These are phyloP conservation scores for Chytridium lagenaria DNA, from an alignment of 371 early-diverging fungal species.

Conservation along the genomic window DNA sequence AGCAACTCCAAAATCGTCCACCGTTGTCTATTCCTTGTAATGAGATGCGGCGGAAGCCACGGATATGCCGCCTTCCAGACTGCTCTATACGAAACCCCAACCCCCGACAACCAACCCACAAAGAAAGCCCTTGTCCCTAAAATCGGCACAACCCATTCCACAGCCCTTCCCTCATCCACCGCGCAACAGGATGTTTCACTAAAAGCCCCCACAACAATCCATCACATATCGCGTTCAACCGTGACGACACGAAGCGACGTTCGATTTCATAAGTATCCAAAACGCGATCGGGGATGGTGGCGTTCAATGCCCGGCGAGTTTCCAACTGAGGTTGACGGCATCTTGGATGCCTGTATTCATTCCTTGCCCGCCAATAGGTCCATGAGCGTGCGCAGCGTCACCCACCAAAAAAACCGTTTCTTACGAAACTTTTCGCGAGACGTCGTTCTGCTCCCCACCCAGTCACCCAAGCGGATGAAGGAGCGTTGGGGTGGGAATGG, in stretches of 20 bases:
- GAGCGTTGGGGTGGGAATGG: not conserved
- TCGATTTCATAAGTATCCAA: conserved; percentile 31
- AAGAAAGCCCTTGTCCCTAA: too few relatives aligned
- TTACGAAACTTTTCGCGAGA: not conserved
- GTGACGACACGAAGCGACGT: not conserved
- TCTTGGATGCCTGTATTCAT: conserved; percentile 60
- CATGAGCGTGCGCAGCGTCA: conserved; percentile 28
- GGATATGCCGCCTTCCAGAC: conserved; percentile 1
- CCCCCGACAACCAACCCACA: conserved; percentile 3
- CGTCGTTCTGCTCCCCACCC: conserved; percentile 16
- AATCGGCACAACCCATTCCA: not conserved
- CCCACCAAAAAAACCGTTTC: conserved; percentile 26
- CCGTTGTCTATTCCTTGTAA: not conserved
- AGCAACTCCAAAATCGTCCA: too few relatives aligned
- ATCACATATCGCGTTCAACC: conserved; percentile 5
- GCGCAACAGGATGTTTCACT: not conserved
- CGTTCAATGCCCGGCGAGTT: conserved; percentile 42
- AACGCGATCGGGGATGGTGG: not conserved
- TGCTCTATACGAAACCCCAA: conserved; percentile 1
- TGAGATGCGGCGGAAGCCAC: not conserved
- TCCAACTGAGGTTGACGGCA: conserved; percentile 59
- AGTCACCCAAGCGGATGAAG: conserved; percentile 17
- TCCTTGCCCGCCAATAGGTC: conserved; percentile 58
- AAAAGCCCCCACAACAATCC: conserved; percentile 5
- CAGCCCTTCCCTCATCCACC: not conserved